Evolutionary conservation across 2,329 filamentous ascomycete genomes (phyloP), one percentile per base, ranked within the genome.

Genomic region (Colletotrichum sp.): DNA sequence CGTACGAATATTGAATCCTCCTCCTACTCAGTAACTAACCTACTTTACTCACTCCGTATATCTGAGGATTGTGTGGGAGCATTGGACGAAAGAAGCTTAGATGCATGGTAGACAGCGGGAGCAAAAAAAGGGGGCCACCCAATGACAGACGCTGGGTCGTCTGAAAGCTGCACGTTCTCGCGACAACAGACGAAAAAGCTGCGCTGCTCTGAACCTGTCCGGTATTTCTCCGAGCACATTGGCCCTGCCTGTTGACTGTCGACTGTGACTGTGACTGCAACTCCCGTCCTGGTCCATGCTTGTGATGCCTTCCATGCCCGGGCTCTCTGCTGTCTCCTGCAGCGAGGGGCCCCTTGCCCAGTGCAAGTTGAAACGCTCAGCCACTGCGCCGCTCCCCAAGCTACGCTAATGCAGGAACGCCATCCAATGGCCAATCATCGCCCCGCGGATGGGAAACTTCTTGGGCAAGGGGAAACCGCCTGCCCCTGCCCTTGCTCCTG

Each of bases 341-440:
- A 36, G 21, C 44, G 72, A 66, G 62, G 68, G 62, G 39, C 68
- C 63, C 39, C 73, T 39, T 36, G 26, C 63, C 57, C 57, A 60
- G 34, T 34, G 55, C 59, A 77, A 72, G 77, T 78, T 77, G 77
- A 78, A 77, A 78, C 75, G 69, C 77, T 77, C 71, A 77, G 77
- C 77, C 75, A 78, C 77, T 32, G 71, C 71, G 60, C 75, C 39
- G 30, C 66, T 39, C 32, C 32, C 52, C 21, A 39, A 49, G 39
- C 57, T 39, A 59, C 75, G 65, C 77, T 75, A 78, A 62, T 78
- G 75, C 77, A 78, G 77, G 77, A 72, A 78, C 77, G 15, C 12
- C 18, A 30, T 13, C n/a, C 49, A 24, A 24, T 49, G 64, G 44
- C 75, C 75, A 76, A 76, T 76, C 21, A 64, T 28, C 32, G 24